A percentile compares a stretch with the other conserved stretches of the same genome.
phyloP scores from a whole-genome alignment of 176 grass and related monocot species.

The Alopecurus myosuroides region DNA sequence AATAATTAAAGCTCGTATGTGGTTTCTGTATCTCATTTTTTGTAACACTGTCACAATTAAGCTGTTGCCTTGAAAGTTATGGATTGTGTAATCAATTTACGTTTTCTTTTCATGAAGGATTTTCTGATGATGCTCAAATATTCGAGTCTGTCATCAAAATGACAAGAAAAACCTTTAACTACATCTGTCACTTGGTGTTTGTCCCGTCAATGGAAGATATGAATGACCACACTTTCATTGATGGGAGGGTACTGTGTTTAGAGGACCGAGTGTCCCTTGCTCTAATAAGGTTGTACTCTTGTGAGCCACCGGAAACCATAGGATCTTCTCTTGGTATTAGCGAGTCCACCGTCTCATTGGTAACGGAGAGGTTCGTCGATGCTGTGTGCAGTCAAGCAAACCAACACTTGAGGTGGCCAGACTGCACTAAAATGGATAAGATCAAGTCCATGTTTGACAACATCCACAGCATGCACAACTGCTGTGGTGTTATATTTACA shows the following conservation, averaged over 20 bases:
- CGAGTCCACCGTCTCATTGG: constrained; percentile 50
- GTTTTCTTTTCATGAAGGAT: not conserved
- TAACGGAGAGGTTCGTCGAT: constrained; percentile 62
- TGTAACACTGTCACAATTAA: not conserved
- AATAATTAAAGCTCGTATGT: not conserved
- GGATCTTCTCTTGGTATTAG: constrained; percentile 8
- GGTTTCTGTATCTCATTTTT: not conserved
- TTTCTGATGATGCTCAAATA: not conserved
- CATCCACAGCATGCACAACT: constrained; percentile 49
- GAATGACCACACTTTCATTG: not conserved
- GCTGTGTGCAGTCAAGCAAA: constrained; percentile 37
- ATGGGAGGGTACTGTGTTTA: not conserved
- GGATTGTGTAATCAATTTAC: not conserved
- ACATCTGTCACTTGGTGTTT: not conserved
- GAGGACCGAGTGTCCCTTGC: constrained; percentile 39
- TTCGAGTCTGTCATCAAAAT: not conserved
- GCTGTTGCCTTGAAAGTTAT: not conserved
- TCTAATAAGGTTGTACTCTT: not conserved
- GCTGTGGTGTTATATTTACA: constrained; percentile 58
- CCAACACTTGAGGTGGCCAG: constrained; percentile 49
- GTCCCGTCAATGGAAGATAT: not conserved
- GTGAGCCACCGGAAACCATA: not conserved
- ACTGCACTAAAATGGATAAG: constrained; percentile 22
- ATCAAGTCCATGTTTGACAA: constrained; percentile 54
- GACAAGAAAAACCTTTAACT: not conserved